phyloP scores from a whole-genome alignment of 2,329 filamentous ascomycete species.

The Ciborinia camelliae region DNA sequence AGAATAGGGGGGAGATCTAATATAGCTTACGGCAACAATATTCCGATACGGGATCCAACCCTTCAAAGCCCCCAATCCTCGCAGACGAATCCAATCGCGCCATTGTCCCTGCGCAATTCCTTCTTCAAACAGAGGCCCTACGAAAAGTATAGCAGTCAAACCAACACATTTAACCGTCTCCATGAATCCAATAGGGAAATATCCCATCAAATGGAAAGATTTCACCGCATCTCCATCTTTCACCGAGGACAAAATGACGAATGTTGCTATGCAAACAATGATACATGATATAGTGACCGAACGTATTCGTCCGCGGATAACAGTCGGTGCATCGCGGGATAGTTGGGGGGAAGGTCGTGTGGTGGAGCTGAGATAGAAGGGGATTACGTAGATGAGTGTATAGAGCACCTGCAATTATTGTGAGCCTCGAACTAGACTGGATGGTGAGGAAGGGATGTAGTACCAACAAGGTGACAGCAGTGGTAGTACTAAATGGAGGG shows the following conservation, averaged over 20 bases:
- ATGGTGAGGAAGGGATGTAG: neutral
- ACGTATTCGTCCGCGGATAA: slow-evolving; percentile 81
- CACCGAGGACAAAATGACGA: slow-evolving; percentile 59
- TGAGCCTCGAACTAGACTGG: slow-evolving; percentile 4
- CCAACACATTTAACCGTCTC: slow-evolving; percentile 64
- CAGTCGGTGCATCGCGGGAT: slow-evolving; percentile 81
- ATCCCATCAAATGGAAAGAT: slow-evolving; percentile 68
- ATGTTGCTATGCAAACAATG: slow-evolving; percentile 62
- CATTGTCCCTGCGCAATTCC: slow-evolving; percentile 70
- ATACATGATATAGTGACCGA: slow-evolving; percentile 75
- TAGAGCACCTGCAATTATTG: slow-evolving; percentile 59
- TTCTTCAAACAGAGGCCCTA: slow-evolving; percentile 78
- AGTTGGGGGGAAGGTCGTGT: slow-evolving; percentile 77
- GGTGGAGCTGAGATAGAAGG: slow-evolving; percentile 78
- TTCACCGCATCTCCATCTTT: slow-evolving; percentile 49
- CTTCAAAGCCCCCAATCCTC: slow-evolving; percentile 56
- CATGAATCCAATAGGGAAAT: slow-evolving; percentile 69
- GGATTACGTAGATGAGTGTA: slow-evolving; percentile 84
- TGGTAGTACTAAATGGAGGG: slow-evolving; percentile 31
- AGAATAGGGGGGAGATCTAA: neutral
- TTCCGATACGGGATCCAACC: slow-evolving; percentile 87
- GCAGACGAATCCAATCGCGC: slow-evolving; percentile 58
- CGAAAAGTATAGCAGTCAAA: slow-evolving; percentile 75
- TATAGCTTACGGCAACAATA: slow-evolving; percentile 67
- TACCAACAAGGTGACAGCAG: slow-evolving; percentile 33